Percentiles rank a stretch among this genome's conserved stretches.
phyloP scores from a whole-genome alignment of 2,329 filamentous ascomycete genomes.

The Fusarium longipes region DNA sequence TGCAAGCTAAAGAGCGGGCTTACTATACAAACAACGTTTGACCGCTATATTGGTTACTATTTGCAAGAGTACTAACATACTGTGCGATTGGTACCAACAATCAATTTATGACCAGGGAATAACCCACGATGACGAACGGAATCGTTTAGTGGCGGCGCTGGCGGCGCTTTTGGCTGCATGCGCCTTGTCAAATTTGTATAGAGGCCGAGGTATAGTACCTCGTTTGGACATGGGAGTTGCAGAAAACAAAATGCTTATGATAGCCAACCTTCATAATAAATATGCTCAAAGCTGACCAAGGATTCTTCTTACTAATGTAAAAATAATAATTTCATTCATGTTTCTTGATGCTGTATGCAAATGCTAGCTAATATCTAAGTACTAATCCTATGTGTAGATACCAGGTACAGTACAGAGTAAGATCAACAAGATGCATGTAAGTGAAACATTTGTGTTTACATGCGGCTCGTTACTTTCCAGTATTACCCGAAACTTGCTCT shows the following conservation, averaged over 20 bases:
- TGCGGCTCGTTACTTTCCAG: constrained; percentile 20
- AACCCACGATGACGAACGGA: constrained; percentile 18
- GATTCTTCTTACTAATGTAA: not conserved
- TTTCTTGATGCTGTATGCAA: constrained; percentile 6
- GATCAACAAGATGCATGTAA: constrained; percentile 3
- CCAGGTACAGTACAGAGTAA: not conserved
- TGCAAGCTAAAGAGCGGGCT: constrained; percentile 25
- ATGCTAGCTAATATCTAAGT: constrained; percentile 1
- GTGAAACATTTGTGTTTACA: constrained; percentile 27
- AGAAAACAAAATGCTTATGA: not conserved
- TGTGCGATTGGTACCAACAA: constrained; percentile 6
- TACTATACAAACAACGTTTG: constrained; percentile 27
- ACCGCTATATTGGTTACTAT: constrained; percentile 29
- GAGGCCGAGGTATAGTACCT: constrained; percentile 20
- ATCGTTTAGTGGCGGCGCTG: constrained; percentile 32
- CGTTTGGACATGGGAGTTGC: not conserved
- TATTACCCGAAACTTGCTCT: constrained; percentile 21
- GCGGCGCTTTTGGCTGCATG: constrained; percentile 12
- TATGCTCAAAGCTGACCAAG: not conserved
- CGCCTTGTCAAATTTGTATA: not conserved
- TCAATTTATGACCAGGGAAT: constrained; percentile 25
- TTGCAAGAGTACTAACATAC: constrained; percentile 10
- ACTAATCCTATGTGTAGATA: not conserved
- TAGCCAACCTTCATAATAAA: not conserved
- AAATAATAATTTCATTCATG: constrained; percentile 16